Evolutionary conservation across 75 land plant species (phyloP).

Genomic region (Ceratopteris richardii): DNA sequence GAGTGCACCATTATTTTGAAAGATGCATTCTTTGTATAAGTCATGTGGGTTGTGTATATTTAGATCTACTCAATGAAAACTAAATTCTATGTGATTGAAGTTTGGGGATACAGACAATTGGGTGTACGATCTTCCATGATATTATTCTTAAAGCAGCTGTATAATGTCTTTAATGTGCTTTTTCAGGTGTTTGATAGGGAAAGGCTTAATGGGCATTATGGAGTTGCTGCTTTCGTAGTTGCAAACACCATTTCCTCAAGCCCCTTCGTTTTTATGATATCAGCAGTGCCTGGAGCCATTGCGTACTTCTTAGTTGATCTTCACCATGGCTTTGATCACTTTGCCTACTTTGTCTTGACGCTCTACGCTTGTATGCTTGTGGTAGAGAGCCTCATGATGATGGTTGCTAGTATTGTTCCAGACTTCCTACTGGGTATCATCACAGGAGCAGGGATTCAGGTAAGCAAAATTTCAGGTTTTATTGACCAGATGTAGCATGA

Average conservation of each 20-base stretch:
- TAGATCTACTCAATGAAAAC: too few species aligned
- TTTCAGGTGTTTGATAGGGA: slow-evolving; percentile 54
- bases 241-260: slow-evolving; percentile 52
- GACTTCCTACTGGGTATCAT: slow-evolving; percentile 69
- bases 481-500: not conserved
- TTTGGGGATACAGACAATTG: too few species aligned
- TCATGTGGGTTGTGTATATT: too few species aligned
- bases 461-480: not conserved
- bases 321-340: slow-evolving; percentile 31
- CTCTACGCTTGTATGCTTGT: slow-evolving; percentile 41
- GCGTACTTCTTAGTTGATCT: slow-evolving; percentile 54
- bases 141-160: too few species aligned
- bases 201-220: slow-evolving; percentile 73
- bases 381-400: slow-evolving; percentile 81
- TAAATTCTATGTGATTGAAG: too few species aligned
- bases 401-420: slow-evolving; percentile 55
- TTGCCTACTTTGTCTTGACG: slow-evolving; percentile 36
- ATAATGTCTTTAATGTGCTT: too few species aligned
- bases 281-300: slow-evolving; percentile 42
- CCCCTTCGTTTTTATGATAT: slow-evolving; percentile 44
- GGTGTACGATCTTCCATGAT: too few species aligned
- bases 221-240: slow-evolving; percentile 37
- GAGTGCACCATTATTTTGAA: too few species aligned
- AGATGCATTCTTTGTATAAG: too few species aligned
- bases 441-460: slow-evolving; percentile 64